These are phyloP conservation scores for Chaetoceros tenuissimus DNA, from an alignment of 108 stramenopile genomes.

Conservation along the genomic window DNA sequence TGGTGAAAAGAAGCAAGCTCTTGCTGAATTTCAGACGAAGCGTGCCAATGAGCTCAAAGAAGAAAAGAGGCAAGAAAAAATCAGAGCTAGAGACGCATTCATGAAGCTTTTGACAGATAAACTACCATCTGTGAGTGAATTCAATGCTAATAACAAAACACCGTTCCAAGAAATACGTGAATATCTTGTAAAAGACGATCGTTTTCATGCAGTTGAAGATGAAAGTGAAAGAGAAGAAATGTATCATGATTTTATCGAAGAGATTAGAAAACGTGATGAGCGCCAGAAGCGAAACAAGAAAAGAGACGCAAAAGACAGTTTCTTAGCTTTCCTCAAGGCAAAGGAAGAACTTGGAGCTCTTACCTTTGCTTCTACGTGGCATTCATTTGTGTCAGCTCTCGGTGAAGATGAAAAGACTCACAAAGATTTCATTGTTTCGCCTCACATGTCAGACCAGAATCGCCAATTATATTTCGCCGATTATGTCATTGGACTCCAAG, in stretches of 20 bases:
- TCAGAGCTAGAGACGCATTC: constrained; percentile 67
- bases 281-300: constrained; percentile 54
- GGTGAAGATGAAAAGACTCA: constrained; percentile 34
- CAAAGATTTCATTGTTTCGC: constrained; percentile 41
- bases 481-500: constrained; percentile 63
- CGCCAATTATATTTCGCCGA: constrained; percentile 71
- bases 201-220: constrained; percentile 70
- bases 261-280: constrained; percentile 68
- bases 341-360: constrained; percentile 58
- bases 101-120: constrained; percentile 46
- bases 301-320: constrained; percentile 49
- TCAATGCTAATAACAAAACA: constrained; percentile 18
- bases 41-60: constrained; percentile 67
- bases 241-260: constrained; percentile 74
- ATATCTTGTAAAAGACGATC: constrained; percentile 60
- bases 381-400: constrained; percentile 44
- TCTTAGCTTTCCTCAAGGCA: constrained; percentile 42
- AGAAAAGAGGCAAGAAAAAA: constrained; percentile 60
- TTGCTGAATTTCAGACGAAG: constrained; percentile 85
- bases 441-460: constrained; percentile 48
- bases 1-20: constrained; percentile 75
- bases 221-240: constrained; percentile 54
- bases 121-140: constrained; percentile 33
- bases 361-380: constrained; percentile 68
- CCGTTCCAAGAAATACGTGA: constrained; percentile 54